Evolutionary conservation across 169 alveolate species (phyloP).

Genomic region (Plasmodium cynomolgi): DNA sequence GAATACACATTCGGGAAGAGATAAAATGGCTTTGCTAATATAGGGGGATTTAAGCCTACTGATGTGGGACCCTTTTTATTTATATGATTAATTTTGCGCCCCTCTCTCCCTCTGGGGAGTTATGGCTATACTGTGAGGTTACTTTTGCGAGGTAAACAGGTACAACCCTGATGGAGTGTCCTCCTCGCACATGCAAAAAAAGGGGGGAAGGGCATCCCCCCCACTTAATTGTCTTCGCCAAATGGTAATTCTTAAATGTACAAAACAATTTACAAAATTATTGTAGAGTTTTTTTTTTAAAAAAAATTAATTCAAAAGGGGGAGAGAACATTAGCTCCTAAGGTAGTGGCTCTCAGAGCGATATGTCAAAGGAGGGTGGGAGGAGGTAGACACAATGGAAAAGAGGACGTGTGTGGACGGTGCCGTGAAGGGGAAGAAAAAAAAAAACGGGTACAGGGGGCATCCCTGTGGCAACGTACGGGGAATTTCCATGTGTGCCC

Average conservation of each 20-base stretch:
- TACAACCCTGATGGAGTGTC: background rate
- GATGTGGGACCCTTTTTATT: background rate
- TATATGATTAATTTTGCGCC: background rate
- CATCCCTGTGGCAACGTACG: background rate
- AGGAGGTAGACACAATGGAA: background rate
- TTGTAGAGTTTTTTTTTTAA: background rate
- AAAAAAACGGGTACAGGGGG: background rate
- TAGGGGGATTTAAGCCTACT: background rate
- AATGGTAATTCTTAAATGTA: background rate
- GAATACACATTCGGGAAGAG: background rate
- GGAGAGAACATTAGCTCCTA: background rate
- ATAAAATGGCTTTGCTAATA: background rate
- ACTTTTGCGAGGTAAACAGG: background rate
- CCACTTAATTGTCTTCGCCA: background rate
- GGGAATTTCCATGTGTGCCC: background rate
- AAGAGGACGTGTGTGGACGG: background rate
- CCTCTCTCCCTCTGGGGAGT: background rate
- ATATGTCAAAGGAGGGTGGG: background rate
- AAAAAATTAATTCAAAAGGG: background rate
- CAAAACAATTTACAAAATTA: background rate
- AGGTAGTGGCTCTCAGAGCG: background rate
- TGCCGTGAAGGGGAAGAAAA: background rate
- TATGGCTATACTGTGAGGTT: background rate
- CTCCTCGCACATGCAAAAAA: background rate
- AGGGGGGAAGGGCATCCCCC: background rate